Evolutionary conservation across 2,329 filamentous ascomycete species (phyloP).

Genomic region (Apiospora malaysiana): DNA sequence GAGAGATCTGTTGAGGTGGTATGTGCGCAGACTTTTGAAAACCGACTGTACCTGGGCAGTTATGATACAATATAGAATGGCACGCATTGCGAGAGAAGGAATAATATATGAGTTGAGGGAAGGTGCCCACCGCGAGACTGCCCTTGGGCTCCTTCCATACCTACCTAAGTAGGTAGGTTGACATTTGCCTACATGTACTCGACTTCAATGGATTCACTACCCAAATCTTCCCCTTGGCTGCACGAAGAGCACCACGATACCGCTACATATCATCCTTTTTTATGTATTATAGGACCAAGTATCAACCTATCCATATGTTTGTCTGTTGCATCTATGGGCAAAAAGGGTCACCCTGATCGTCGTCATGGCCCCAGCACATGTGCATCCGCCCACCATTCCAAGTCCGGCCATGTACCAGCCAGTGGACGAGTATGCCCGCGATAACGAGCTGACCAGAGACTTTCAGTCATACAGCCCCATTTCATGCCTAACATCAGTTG

Average conservation of each 20-base stretch:
- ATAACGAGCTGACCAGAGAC: conserved; percentile 34
- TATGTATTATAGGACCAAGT: neutral
- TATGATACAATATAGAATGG: neutral
- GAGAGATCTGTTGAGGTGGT: no score
- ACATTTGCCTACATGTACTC: neutral
- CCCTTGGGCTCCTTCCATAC: neutral
- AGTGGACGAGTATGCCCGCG: conserved; percentile 35
- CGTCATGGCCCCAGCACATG: neutral
- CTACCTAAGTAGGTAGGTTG: no score
- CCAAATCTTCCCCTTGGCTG: neutral
- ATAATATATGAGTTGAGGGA: neutral
- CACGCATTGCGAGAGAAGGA: neutral
- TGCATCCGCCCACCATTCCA: neutral
- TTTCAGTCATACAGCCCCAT: conserved; percentile 29
- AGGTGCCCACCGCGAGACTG: neutral
- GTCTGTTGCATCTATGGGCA: neutral
- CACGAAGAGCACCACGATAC: neutral
- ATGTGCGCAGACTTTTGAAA: no score
- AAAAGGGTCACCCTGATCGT: neutral
- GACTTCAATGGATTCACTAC: neutral
- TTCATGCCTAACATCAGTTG: conserved; percentile 21
- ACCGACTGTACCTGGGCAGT: no score
- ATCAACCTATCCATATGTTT: neutral
- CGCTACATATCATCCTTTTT: no score
- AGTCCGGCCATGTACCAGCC: conserved; percentile 4